Evolutionary conservation across 257 asterid species (phyloP), one percentile per base, ranked within the genome.

Genomic region (Oldenlandia corymbosa): DNA sequence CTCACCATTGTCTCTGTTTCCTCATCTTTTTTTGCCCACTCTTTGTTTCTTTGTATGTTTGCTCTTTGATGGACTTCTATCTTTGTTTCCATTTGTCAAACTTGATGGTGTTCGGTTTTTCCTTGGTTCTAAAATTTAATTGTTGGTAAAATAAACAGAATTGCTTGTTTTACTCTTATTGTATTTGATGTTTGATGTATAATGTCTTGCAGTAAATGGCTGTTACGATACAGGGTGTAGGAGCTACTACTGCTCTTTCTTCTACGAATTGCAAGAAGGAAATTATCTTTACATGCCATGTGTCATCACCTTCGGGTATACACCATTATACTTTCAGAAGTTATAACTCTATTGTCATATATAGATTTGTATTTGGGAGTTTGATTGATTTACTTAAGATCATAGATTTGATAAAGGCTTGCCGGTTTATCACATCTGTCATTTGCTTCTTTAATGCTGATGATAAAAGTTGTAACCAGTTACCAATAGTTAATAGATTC

Each of bases 231-330:
- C 84, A 76, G 62, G 84, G 85, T 30, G 45, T 82, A 64, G 88
- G 82, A 56, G 85, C 86, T 59, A 62, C 76, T 27, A 52, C 80
- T 68, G 80, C 84, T 37, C 66, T 79, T 67, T 77, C 84, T 24
- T 64, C 86, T 47, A 71, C 69, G 59, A 76, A 72, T 76, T 78
- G 67, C 61, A 17, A 37, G 65, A 74, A 71, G 60, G 82, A 71
- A 46, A 62, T 67, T 43, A 42, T 32, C 66, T 71, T 71, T 54
- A 59, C 71, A 57, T 65, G 80, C 55, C 76, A 60, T 68, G 75
- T 75, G 74, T 78, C 84, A 76, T 76, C 80, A 17, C 49, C 78
- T 66, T 62, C 81, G 57, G 88, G 91, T 86, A 65, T 43, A 62
- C 18, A 57, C 23, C 4, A 7, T 58, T 65, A n/a, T 48, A 30